Conservation (phyloP, 2,329 filamentous ascomycete species). For the Purpureocillium lavendulum region DNA sequence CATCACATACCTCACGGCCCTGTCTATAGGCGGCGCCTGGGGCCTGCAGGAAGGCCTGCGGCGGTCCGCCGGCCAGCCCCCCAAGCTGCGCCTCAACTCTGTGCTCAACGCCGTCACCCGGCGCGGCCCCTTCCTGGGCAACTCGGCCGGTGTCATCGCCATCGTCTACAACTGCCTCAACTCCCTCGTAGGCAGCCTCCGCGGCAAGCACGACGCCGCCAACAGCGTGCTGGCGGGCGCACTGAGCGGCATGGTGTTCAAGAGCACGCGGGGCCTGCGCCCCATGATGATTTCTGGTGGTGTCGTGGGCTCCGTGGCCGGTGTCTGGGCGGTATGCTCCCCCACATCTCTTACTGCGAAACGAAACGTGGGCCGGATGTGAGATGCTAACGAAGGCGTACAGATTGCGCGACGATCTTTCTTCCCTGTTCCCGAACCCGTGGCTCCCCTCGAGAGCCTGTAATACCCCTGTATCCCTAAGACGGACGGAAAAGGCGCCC, state of each 20-base stretch:
- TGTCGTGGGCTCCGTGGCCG: slow-evolving; percentile 79
- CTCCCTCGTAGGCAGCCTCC: slow-evolving; percentile 67
- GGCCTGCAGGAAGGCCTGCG: slow-evolving; percentile 83
- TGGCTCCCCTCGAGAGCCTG: slow-evolving; percentile 16
- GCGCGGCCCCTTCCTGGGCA: slow-evolving; percentile 88
- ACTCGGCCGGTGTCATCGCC: slow-evolving; percentile 90
- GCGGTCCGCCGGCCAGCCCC: slow-evolving; percentile 67
- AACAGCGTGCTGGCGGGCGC: slow-evolving; percentile 84
- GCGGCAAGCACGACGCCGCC: slow-evolving; percentile 80
- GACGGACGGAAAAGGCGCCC: slow-evolving; percentile 7
- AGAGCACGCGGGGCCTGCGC: slow-evolving; percentile 82
- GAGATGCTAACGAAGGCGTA: neutral
- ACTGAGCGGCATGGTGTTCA: slow-evolving; percentile 89
- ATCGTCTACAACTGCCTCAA: slow-evolving; percentile 95
- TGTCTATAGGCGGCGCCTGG: slow-evolving; percentile 83
- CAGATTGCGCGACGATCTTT: slow-evolving; percentile 32
- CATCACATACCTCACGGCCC: slow-evolving; percentile 82
- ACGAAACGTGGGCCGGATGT: neutral
- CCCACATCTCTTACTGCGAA: slow-evolving; percentile 1
- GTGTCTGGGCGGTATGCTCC: slow-evolving; percentile 77
- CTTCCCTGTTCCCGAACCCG: slow-evolving; percentile 28
- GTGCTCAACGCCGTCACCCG: slow-evolving; percentile 91
- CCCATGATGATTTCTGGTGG: slow-evolving; percentile 93
- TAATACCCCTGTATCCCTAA: slow-evolving; percentile 12
- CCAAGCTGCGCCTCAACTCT: slow-evolving; percentile 87